Conservation (phyloP, 148 eudicot species). For the Mesembryanthemum crystallinum region DNA sequence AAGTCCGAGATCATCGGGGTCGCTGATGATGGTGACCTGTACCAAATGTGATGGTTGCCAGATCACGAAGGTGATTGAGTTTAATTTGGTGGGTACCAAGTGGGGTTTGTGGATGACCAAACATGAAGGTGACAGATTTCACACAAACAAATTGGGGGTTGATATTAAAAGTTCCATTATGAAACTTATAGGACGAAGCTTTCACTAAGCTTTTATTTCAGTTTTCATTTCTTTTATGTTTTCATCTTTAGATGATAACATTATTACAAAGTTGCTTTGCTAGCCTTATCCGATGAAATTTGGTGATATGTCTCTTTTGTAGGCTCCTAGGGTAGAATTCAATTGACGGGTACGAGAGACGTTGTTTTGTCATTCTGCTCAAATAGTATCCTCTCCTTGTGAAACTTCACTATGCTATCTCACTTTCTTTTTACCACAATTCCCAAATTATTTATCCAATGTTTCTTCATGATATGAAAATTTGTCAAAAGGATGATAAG, state of each 20-base stretch:
- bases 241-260: background rate
- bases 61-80: constrained; percentile 7
- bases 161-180: background rate
- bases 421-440: too few relatives aligned
- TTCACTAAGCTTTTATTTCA: background rate
- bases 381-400: background rate
- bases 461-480: too few relatives aligned
- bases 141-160: constrained; percentile 5
- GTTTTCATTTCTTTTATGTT: background rate
- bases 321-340: background rate
- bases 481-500: too few relatives aligned
- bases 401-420: too few relatives aligned
- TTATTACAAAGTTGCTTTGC: background rate
- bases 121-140: constrained; percentile 14
- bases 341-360: background rate
- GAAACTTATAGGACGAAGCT: background rate
- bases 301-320: background rate
- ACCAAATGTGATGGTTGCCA: background rate
- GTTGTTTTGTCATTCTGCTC: background rate
- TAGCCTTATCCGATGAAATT: constrained; percentile 4
- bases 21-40: constrained; percentile 6
- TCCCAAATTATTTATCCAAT: too few relatives aligned
- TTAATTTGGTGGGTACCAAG: constrained; percentile 11
- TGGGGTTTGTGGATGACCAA: constrained; percentile 9
- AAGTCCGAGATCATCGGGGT: constrained; percentile 2